Percentiles rank a stretch among this genome's conserved stretches.
Conservation (phyloP, 495 filamentous ascomycete genomes). For the Beverwykella pulmonaria region DNA sequence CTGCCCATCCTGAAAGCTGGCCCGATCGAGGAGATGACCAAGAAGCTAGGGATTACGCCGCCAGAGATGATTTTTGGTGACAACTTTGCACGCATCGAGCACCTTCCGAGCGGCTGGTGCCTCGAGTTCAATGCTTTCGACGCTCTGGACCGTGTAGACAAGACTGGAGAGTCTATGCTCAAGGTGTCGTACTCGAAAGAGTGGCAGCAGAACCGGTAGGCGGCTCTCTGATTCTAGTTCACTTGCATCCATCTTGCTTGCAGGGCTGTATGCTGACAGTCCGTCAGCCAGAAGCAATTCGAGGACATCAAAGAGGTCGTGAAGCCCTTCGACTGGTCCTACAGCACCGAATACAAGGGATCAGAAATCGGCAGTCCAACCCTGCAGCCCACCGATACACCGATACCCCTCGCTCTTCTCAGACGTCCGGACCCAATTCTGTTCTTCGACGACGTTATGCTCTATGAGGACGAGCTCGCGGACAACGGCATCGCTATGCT, state of each 20-base stretch:
- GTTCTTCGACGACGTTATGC: conserved; percentile 90
- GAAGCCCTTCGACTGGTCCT: conserved; percentile 97
- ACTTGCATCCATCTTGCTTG: neutral
- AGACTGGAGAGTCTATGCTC: conserved; percentile 86
- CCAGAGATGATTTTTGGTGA: conserved; percentile 99
- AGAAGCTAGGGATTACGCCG: conserved; percentile 75
- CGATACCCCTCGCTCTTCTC: conserved; percentile 82
- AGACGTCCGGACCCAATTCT: conserved; percentile 87
- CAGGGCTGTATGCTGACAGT: conserved; percentile 12
- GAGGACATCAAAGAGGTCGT: conserved; percentile 92
- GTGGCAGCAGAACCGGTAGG: conserved; percentile 79
- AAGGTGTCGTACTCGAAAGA: conserved; percentile 88
- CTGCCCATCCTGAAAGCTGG: conserved; percentile 88
- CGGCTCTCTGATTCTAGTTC: neutral
- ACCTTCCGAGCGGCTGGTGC: conserved; percentile 68
- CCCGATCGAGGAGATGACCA: conserved; percentile 84
- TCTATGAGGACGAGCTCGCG: conserved; percentile 97
- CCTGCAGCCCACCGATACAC: conserved; percentile 57
- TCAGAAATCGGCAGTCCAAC: conserved; percentile 50
- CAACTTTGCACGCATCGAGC: conserved; percentile 75
- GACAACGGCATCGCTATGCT: conserved; percentile 93
- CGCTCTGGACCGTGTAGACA: conserved; percentile 87
- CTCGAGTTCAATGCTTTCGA: conserved; percentile 82
- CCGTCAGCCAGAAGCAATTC: conserved; percentile 71
- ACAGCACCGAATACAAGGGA: conserved; percentile 82